Evolutionary conservation across 2,329 filamentous ascomycete genomes (phyloP), one percentile per base, ranked within the genome.

Genomic region (Penicillium sp.): DNA sequence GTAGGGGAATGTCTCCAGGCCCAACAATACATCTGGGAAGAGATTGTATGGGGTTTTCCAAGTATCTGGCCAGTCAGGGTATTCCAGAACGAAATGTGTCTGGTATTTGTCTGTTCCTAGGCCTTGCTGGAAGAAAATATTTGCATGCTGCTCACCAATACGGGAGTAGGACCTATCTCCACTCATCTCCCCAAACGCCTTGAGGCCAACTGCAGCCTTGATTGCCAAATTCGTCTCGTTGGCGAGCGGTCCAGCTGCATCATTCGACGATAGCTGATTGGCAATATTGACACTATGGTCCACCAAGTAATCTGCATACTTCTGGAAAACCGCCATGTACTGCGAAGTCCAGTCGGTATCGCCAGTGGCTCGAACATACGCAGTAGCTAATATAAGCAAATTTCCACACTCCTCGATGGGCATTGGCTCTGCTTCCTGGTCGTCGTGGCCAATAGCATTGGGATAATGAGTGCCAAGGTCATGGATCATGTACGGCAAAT

Each of bases 181-280:
- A 18, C 70, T 73, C 35, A 79, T 59, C 39, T 68, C 60, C 12
- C 76, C 74, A 53, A 74, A 79, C 16, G 78, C 77, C 34, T 72
- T 74, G n/a, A 80, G 68, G 0, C 72, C 77, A 8, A 80, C 72
- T 6, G 76, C 75, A 4, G 76, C 72, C 60, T 79, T 79, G 59
- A 79, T 73, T 6, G 76, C 77, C 3, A 80, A 70, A 51, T 75
- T 75, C 7, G 78, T 80, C 58, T 79, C 73, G 47, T 79, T 79
- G 10, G 72, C 65, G 6, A 74, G 64, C 9, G 67, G 63, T 1
- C 75, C 74, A 4, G 73, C 69, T 21, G 71, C 73, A 56, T 79
- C 77, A 54, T 77, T 76, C 7, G 75, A 76, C 4, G 72, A 74
- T 32, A 77, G 64, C 54, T 79, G 76, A 34, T 69, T 62, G 7